Evolutionary conservation across 2,329 filamentous ascomycete genomes (phyloP).

Genomic region (Fusarium pseudocircinatum): DNA sequence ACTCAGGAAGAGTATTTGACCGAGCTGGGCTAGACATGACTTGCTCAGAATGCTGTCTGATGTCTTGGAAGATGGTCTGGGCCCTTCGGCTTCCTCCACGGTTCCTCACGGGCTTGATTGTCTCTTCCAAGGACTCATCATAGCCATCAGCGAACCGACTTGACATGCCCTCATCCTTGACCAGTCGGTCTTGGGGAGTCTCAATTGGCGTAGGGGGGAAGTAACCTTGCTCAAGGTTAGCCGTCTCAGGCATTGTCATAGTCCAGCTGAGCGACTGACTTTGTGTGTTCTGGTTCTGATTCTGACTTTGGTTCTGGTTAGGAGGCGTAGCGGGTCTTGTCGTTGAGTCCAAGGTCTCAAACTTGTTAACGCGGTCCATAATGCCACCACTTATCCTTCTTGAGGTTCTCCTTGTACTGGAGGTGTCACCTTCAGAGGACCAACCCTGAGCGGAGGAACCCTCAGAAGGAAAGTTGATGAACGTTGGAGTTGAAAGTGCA

Average conservation of each 20-base stretch:
- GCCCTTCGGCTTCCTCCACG: slow-evolving; percentile 54
- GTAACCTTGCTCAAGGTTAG: slow-evolving; percentile 57
- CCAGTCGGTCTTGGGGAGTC: slow-evolving; percentile 63
- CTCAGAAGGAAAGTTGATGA: slow-evolving; percentile 61
- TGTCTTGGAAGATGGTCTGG: slow-evolving; percentile 66
- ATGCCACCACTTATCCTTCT: slow-evolving; percentile 69
- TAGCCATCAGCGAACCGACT: slow-evolving; percentile 68
- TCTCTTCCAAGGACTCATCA: slow-evolving; percentile 74
- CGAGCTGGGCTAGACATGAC: slow-evolving; percentile 65
- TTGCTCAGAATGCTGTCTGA: slow-evolving; percentile 66
- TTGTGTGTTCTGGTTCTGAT: slow-evolving; percentile 58
- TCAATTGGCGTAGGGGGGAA: slow-evolving; percentile 75
- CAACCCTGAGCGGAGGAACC: slow-evolving; percentile 58
- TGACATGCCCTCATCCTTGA: slow-evolving; percentile 54
- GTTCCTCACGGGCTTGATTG: slow-evolving; percentile 65
- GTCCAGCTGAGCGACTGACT: slow-evolving; percentile 56
- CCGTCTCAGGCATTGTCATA: slow-evolving; percentile 11
- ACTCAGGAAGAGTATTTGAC: slow-evolving; percentile 59
- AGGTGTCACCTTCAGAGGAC: slow-evolving; percentile 61
- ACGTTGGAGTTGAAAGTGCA: slow-evolving; percentile 60
- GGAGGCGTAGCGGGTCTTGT: slow-evolving; percentile 71
- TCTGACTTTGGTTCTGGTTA: slow-evolving; percentile 64
- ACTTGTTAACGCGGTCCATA: slow-evolving; percentile 68
- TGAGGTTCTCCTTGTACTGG: slow-evolving; percentile 54
- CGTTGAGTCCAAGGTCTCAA: slow-evolving; percentile 61